phyloP scores from a whole-genome alignment of 108 stramenopile species.

The Hondaea fermentalgiana region DNA sequence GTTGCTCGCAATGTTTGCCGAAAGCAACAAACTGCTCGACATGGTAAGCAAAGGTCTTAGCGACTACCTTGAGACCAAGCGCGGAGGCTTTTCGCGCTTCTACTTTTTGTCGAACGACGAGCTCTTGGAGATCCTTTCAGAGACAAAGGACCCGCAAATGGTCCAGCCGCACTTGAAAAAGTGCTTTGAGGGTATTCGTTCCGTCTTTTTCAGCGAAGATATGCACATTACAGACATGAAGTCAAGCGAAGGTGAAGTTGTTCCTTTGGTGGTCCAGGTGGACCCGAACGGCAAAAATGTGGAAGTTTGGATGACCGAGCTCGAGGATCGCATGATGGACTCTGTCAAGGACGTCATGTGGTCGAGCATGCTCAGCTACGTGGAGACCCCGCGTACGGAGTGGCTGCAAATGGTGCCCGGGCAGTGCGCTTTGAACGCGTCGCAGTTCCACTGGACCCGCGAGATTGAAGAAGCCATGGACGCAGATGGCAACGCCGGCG shows the following conservation, averaged over 20 bases:
- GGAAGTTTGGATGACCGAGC: conserved; percentile 56
- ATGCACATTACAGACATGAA: conserved; percentile 44
- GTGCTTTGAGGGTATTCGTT: conserved; percentile 55
- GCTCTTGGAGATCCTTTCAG: conserved; percentile 56
- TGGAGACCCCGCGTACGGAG: conserved; percentile 30
- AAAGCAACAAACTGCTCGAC: conserved; percentile 37
- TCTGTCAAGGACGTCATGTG: conserved; percentile 32
- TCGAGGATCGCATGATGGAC: conserved; percentile 50
- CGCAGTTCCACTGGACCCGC: conserved; percentile 58
- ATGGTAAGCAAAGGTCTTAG: conserved; percentile 59
- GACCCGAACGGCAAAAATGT: conserved; percentile 60
- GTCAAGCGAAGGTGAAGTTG: conserved; percentile 51
- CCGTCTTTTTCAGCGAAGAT: conserved; percentile 28
- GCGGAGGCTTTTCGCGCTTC: conserved; percentile 53
- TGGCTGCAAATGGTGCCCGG: conserved; percentile 57
- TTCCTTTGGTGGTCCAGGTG: conserved; percentile 32
- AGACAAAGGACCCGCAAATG: conserved; percentile 50
- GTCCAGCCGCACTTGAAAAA: conserved; percentile 62
- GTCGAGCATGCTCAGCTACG: conserved; percentile 34
- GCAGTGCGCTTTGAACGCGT: conserved; percentile 57
- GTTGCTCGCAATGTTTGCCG: conserved; percentile 53
- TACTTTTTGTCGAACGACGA: conserved; percentile 64
- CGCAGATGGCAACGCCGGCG: conserved; percentile 18
- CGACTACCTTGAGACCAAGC: conserved; percentile 63
- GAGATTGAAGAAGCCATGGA: conserved; percentile 41